These are phyloP conservation scores for Agastache rugosa DNA, from an alignment of 257 asterid genomes.

Conservation along the genomic window DNA sequence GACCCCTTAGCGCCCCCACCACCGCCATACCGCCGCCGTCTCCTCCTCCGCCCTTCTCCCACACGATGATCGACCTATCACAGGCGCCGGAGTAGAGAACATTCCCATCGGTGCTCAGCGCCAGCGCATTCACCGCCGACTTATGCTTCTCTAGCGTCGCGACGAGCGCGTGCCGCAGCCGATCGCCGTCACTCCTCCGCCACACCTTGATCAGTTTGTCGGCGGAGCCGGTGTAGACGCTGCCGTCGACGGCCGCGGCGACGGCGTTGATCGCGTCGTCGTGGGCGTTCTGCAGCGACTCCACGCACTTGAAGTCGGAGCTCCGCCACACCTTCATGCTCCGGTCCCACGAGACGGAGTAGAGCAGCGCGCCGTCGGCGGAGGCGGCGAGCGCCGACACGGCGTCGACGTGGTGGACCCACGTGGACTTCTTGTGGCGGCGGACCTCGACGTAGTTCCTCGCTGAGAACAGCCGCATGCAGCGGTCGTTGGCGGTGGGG, in stretches of 20 bases:
- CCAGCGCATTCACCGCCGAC: constrained; percentile 83
- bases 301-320: constrained; percentile 68
- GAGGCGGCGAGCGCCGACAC: constrained; percentile 68
- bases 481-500: constrained; percentile 71
- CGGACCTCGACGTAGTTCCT: constrained; percentile 67
- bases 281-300: constrained; percentile 74
- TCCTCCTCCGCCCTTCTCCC: constrained; percentile 52
- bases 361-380: constrained; percentile 49
- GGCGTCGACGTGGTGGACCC: constrained; percentile 86
- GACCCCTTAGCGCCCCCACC: constrained; percentile 78
- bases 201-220: constrained; percentile 70
- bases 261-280: constrained; percentile 82
- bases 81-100: constrained; percentile 86
- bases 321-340: constrained; percentile 77
- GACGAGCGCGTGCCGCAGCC: constrained; percentile 40
- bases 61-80: constrained; percentile 75
- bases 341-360: constrained; percentile 89
- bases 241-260: constrained; percentile 50
- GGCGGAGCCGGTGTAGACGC: constrained; percentile 75
- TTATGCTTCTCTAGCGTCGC: constrained; percentile 66
- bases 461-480: constrained; percentile 52
- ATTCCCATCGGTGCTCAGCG: constrained; percentile 60
- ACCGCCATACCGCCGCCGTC: constrained; percentile 47
- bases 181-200: constrained; percentile 47
- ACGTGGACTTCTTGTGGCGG: constrained; percentile 65